Conservation (phyloP, 2,329 filamentous ascomycete species). For the Clarireedia monteithiana region DNA sequence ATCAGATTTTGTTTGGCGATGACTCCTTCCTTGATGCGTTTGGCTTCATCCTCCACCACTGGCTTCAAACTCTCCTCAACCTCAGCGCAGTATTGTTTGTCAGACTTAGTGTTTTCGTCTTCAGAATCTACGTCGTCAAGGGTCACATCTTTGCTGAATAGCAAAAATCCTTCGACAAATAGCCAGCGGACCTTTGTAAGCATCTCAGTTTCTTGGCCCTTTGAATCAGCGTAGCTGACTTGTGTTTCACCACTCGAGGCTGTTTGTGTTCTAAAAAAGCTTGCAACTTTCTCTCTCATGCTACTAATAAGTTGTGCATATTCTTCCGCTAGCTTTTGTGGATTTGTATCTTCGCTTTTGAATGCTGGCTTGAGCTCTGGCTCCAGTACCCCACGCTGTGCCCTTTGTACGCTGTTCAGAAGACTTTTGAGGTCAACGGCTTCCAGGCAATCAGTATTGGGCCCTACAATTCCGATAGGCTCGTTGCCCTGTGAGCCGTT, state of each 20-base stretch:
- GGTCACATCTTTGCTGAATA: neutral
- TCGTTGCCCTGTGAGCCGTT: neutral
- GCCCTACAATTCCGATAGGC: slow-evolving; percentile 6
- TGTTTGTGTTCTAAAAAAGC: too few relatives aligned
- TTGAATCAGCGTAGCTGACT: too few relatives aligned
- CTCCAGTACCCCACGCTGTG: neutral
- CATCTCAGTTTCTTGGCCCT: neutral
- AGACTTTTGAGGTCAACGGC: slow-evolving; percentile 16
- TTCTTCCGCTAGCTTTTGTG: neutral
- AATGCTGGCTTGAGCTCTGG: neutral
- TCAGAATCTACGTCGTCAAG: neutral
- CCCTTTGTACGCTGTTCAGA: neutral
- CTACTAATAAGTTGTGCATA: slow-evolving; percentile 1
- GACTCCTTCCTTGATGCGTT: neutral
- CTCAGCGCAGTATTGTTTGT: neutral
- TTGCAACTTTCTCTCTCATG: neutral
- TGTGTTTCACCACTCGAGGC: too few relatives aligned
- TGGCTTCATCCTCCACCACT: neutral
- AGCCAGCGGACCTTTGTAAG: neutral
- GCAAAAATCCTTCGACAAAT: slow-evolving; percentile 3
- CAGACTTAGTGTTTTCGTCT: neutral
- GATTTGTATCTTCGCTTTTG: slow-evolving; percentile 1
- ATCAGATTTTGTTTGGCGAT: slow-evolving; percentile 1
- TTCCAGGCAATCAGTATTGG: slow-evolving; percentile 15
- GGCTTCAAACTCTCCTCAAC: neutral